phyloP scores from a whole-genome alignment of 352 stramenopile species.

The Phytophthora ohioensis region DNA sequence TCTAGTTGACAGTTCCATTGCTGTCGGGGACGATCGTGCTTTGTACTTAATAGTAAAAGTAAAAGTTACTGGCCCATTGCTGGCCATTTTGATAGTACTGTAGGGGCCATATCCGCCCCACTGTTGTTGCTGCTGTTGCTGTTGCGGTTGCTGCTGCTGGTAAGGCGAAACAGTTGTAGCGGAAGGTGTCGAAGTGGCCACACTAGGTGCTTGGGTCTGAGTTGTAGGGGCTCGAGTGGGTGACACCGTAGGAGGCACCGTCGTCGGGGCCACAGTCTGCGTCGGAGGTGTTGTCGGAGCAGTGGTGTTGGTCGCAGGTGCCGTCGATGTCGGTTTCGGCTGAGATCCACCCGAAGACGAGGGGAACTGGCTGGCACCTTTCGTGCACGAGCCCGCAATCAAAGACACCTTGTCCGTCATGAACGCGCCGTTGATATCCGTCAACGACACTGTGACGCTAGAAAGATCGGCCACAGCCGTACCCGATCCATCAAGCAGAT shows the following conservation, averaged over 20 bases:
- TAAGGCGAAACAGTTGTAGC: neutral
- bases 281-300: neutral
- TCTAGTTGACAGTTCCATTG: constrained; percentile 8
- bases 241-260: neutral
- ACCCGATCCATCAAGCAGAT: constrained; percentile 57
- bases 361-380: constrained; percentile 50
- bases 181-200: neutral
- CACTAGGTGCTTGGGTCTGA: constrained; percentile 5
- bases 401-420: constrained; percentile 58
- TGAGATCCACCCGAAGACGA: constrained; percentile 16
- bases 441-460: constrained; percentile 52
- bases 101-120: neutral
- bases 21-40: neutral
- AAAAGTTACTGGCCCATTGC: neutral
- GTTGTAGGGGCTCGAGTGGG: neutral
- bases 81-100: constrained; percentile 1
- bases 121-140: neutral
- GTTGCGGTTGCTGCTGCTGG: neutral
- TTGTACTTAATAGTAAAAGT: neutral
- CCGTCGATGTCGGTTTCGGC: neutral
- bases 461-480: constrained; percentile 40
- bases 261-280: neutral
- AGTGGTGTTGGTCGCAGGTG: constrained; percentile 19
- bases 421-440: constrained; percentile 46
- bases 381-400: constrained; percentile 44